Evolutionary conservation across 2,329 filamentous ascomycete species (phyloP).

Genomic region (Periconia sp.): DNA sequence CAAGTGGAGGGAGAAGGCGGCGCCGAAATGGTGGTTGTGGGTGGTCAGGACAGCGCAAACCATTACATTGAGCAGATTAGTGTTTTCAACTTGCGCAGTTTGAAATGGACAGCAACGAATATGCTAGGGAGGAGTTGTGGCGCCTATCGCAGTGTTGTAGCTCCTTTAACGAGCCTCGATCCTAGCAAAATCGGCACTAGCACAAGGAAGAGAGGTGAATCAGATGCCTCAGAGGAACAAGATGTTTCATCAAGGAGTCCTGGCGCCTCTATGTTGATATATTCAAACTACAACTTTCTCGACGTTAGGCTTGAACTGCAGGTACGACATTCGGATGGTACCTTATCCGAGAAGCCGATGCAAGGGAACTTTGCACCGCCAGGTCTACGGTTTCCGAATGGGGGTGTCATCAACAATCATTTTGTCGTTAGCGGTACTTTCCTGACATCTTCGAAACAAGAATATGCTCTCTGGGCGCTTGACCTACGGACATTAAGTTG

Average conservation of each 20-base stretch:
- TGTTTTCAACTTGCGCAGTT: slow-evolving; percentile 91
- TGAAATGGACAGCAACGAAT: slow-evolving; percentile 94
- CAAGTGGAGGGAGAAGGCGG: slow-evolving; percentile 88
- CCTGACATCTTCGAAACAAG: slow-evolving; percentile 94
- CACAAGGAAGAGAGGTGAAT: slow-evolving; percentile 45
- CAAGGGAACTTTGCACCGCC: slow-evolving; percentile 83
- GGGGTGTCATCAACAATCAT: slow-evolving; percentile 90
- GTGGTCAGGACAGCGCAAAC: slow-evolving; percentile 95
- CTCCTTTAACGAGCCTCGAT: slow-evolving; percentile 71
- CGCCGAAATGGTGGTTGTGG: slow-evolving; percentile 95
- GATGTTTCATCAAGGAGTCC: slow-evolving; percentile 36
- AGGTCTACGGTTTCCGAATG: slow-evolving; percentile 91
- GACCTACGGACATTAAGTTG: slow-evolving; percentile 86
- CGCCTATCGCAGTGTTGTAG: slow-evolving; percentile 92
- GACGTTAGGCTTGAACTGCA: slow-evolving; percentile 96
- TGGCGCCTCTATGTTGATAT: slow-evolving; percentile 81
- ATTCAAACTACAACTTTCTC: slow-evolving; percentile 98
- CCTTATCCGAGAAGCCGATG: slow-evolving; percentile 86
- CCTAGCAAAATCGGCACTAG: slow-evolving; percentile 67
- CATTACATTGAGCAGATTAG: slow-evolving; percentile 99
- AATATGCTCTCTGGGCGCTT: slow-evolving; percentile 95
- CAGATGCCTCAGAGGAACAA: slow-evolving; percentile 36
- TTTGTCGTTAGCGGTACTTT: slow-evolving; percentile 98
- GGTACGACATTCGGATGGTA: slow-evolving; percentile 80
- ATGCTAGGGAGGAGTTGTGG: slow-evolving; percentile 89